These are phyloP conservation scores for Trebouxia sp. DNA, from an alignment of 139 green algal species.

Conservation along the genomic window DNA sequence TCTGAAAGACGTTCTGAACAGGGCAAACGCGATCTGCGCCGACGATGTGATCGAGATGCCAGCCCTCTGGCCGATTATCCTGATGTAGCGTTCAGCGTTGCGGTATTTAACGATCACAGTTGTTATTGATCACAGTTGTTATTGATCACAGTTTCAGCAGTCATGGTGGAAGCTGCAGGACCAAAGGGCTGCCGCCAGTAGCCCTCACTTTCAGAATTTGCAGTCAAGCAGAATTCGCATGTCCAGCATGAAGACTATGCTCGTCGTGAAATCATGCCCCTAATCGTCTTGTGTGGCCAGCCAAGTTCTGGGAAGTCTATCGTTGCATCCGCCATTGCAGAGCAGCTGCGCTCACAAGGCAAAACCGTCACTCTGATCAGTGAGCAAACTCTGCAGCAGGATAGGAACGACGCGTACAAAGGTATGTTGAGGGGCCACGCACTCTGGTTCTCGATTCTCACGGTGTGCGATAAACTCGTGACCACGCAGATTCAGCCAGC, in stretches of 20 bases:
- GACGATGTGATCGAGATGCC: too few relatives aligned
- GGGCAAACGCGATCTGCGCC: too few relatives aligned
- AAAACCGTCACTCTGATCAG: constrained; percentile 66
- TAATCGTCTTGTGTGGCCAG: constrained; percentile 86
- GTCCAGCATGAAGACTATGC: too few relatives aligned
- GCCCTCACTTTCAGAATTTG: constrained; percentile 2
- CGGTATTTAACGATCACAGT: too few relatives aligned
- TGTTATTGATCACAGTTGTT: too few relatives aligned
- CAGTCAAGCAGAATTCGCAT: too few relatives aligned
- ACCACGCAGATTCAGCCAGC: constrained; percentile 51
- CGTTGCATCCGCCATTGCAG: constrained; percentile 50
- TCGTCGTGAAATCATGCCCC: constrained; percentile 66
- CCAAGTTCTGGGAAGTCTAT: constrained; percentile 84
- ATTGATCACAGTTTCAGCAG: too few relatives aligned
- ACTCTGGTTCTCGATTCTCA: not conserved
- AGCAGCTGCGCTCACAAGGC: constrained; percentile 39
- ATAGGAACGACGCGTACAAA: constrained; percentile 70
- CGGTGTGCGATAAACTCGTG: not conserved
- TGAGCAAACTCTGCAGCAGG: constrained; percentile 72
- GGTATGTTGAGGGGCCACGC: constrained; percentile 32
- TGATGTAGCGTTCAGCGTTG: too few relatives aligned
- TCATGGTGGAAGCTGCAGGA: not conserved
- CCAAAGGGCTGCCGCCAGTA: not conserved
- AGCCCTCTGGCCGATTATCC: too few relatives aligned
- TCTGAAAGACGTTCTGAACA: not conserved